These are phyloP conservation scores for Rubia tinctorum DNA, from an alignment of 305 asterid species.

Conservation along the genomic window DNA sequence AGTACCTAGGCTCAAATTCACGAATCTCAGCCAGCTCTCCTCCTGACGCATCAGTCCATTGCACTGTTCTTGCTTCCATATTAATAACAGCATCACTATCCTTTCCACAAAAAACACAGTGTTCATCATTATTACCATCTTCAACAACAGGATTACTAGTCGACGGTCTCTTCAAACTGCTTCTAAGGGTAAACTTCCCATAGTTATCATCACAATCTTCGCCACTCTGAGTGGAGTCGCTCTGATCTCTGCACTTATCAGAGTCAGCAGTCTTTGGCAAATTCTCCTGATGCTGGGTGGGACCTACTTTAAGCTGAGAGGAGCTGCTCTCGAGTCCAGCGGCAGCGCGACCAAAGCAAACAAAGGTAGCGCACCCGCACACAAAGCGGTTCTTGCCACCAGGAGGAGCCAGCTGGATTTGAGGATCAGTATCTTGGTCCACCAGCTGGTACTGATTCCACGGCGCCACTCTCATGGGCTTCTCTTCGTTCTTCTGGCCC, in stretches of 20 bases:
- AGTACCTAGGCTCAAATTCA: slow-evolving; percentile 87
- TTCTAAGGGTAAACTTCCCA: slow-evolving; percentile 45
- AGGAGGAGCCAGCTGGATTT: slow-evolving; percentile 81
- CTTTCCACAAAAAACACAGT: slow-evolving; percentile 29
- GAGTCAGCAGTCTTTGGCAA: slow-evolving; percentile 33
- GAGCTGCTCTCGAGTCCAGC: slow-evolving; percentile 61
- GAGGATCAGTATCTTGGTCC: slow-evolving; percentile 77
- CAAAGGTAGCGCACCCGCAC: slow-evolving; percentile 78
- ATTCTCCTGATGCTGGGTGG: slow-evolving; percentile 53
- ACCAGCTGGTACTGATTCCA: slow-evolving; percentile 97
- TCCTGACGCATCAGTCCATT: slow-evolving; percentile 76
- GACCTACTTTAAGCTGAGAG: slow-evolving; percentile 67
- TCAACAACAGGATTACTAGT: slow-evolving; percentile 28
- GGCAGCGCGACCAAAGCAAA: slow-evolving; percentile 74
- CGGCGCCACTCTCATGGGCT: slow-evolving; percentile 96
- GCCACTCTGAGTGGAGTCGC: slow-evolving; percentile 26
- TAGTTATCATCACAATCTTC: slow-evolving; percentile 28
- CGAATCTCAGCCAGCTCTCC: slow-evolving; percentile 78
- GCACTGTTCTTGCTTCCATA: slow-evolving; percentile 65
- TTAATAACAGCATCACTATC: slow-evolving; percentile 32
- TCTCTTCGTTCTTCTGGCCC: slow-evolving; percentile 79
- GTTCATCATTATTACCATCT: slow-evolving; percentile 33
- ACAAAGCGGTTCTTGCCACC: slow-evolving; percentile 52
- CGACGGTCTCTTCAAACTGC: slow-evolving; percentile 71
- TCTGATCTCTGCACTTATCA: slow-evolving; percentile 40